Percentiles rank a stretch among this genome's conserved stretches.
Conservation (phyloP, 225 moss, liverwort and hornwort genomes). For the Anthoceros angustus region DNA sequence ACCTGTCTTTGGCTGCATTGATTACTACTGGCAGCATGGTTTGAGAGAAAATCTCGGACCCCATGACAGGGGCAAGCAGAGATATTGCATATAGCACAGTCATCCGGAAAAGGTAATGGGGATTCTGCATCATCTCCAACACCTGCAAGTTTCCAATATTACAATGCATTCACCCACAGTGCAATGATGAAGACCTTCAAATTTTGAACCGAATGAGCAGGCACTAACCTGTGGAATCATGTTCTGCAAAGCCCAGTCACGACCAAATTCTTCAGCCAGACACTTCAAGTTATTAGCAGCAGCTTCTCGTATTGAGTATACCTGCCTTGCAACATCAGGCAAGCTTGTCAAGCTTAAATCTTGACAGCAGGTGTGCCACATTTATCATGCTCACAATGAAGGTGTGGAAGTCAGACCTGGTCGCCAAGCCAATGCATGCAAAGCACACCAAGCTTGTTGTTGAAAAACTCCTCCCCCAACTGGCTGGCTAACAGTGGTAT, state of each 20-base stretch:
- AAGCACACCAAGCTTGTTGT: slow-evolving; percentile 75
- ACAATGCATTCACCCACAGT: neutral
- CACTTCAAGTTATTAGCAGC: slow-evolving; percentile 92
- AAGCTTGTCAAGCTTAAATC: too few relatives aligned
- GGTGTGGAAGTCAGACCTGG: slow-evolving; percentile 26
- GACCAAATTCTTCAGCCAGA: slow-evolving; percentile 83
- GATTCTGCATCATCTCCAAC: slow-evolving; percentile 90
- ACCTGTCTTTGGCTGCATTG: slow-evolving; percentile 94
- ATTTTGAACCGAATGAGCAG: neutral
- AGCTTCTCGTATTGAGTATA: slow-evolving; percentile 91
- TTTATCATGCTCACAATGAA: too few relatives aligned
- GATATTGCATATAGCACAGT: slow-evolving; percentile 84
- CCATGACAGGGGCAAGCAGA: slow-evolving; percentile 88
- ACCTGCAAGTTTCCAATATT: slow-evolving; percentile 31
- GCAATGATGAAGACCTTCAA: neutral
- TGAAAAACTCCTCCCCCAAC: slow-evolving; percentile 94
- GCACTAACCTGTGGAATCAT: slow-evolving; percentile 73
- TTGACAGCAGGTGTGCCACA: neutral
- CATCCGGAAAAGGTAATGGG: slow-evolving; percentile 97
- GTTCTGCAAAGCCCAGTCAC: slow-evolving; percentile 85
- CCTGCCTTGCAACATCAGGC: slow-evolving; percentile 21
- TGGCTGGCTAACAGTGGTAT: slow-evolving; percentile 89
- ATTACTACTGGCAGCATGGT: slow-evolving; percentile 95
- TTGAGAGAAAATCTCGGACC: slow-evolving; percentile 68
- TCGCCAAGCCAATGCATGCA: slow-evolving; percentile 99